Base-by-base conservation (phyloP, 2,329 filamentous ascomycete genomes). In the Penicillium sp. region DNA sequence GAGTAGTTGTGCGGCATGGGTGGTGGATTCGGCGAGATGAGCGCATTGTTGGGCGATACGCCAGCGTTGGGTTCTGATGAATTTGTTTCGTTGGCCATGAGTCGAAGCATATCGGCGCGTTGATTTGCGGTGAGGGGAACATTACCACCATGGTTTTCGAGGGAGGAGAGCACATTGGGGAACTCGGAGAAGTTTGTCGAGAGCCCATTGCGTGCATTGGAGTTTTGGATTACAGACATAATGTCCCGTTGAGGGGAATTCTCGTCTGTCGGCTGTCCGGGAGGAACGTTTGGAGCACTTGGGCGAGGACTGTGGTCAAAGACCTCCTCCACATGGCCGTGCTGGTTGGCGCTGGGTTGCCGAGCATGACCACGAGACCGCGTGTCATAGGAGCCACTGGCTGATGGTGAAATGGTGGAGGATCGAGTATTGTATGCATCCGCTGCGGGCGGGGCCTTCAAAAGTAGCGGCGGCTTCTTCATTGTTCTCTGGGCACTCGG, bases 11-110 rank as follows among this genome's bases (percentile, higher is more conserved):
- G 77, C 1, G 82, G 81, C 74, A 84, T 81, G 1, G 79, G 75
- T 0, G 83, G 83, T 0, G 84, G 78, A 13, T 75, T 78, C 4
- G 83, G 83, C 16, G 80, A 82, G 44, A 82, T 77, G 11, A 87
- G 75, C 3, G 84, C 83, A 61, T 84, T 86, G 68, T 85, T 84
- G 3, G 71, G 70, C 7, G 72, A 64, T 13, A 71, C 65, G 0
- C 71, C 64, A 27, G 70, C 65, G 16, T 74, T 73, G 16, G 74
- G 70, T 25, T 79, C 75, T 5, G 71, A 70, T 2, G 75, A 68
- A 53, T 73, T 79, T 58, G 75, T 79, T 57, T 79, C 76, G 60
- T 75, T 75, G 52, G 76, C 76, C 67, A 79, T 79, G 53, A 78
- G 71, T 39, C 77, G 76, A 41, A 79, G 72, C 73, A 79, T 76